These are phyloP conservation scores for Botrytis fragariae DNA, from an alignment of 2,329 filamentous ascomycete genomes.

Conservation along the genomic window DNA sequence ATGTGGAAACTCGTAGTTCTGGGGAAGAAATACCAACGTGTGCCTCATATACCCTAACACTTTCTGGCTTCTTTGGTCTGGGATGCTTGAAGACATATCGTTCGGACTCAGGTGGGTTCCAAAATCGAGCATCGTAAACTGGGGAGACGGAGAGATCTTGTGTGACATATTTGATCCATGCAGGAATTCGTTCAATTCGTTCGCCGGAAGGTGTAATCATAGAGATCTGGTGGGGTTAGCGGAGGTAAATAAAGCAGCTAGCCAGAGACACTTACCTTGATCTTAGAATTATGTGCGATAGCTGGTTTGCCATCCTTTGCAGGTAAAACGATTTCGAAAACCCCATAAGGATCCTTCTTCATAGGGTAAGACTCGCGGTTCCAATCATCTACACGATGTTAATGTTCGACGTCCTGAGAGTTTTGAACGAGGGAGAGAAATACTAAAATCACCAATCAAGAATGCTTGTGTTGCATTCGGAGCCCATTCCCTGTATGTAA, in stretches of 20 bases:
- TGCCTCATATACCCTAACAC: slow-evolving; percentile 95
- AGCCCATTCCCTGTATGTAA: slow-evolving; percentile 94
- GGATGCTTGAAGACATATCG: slow-evolving; percentile 81
- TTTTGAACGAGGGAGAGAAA: slow-evolving; percentile 26
- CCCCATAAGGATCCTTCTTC: slow-evolving; percentile 80
- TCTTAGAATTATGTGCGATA: slow-evolving; percentile 89
- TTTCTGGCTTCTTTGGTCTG: slow-evolving; percentile 78
- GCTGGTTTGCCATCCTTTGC: slow-evolving; percentile 70
- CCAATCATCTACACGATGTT: slow-evolving; percentile 68
- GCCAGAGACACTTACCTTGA: slow-evolving; percentile 65
- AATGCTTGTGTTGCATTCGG: slow-evolving; percentile 82
- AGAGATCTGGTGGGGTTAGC: slow-evolving; percentile 61
- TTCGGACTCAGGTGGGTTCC: slow-evolving; percentile 81
- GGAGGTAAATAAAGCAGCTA: not conserved
- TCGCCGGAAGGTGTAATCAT: slow-evolving; percentile 77
- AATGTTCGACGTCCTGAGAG: slow-evolving; percentile 24
- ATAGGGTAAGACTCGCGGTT: slow-evolving; percentile 79
- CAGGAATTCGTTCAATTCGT: slow-evolving; percentile 81
- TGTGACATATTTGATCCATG: slow-evolving; percentile 97
- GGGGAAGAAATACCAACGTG: slow-evolving; percentile 96
- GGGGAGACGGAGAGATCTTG: slow-evolving; percentile 89
- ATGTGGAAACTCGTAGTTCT: slow-evolving; percentile 83
- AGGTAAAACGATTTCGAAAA: slow-evolving; percentile 80
- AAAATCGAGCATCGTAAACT: slow-evolving; percentile 92
- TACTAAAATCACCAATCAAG: slow-evolving; percentile 93